Evolutionary conservation across 345 rosid species (phyloP).

Genomic region (Euphorbia tirucalli): DNA sequence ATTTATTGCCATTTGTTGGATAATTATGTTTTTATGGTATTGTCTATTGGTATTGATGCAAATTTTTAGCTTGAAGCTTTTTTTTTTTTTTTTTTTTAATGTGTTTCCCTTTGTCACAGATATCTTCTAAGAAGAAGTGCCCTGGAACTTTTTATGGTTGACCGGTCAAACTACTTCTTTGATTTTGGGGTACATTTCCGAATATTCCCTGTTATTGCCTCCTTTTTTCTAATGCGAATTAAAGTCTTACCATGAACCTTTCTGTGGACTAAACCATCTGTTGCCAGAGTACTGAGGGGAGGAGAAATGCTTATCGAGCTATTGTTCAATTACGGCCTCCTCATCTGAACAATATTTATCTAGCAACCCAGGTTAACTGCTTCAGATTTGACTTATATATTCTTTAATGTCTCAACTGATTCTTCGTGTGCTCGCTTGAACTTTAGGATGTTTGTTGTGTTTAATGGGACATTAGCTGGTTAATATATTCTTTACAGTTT

Average conservation of each 20-base stretch:
- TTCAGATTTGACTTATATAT: slow-evolving; percentile 4
- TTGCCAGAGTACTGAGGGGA: slow-evolving; percentile 70
- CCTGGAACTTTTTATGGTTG: slow-evolving; percentile 94
- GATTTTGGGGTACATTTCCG: slow-evolving; percentile 77
- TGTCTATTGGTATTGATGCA: not conserved
- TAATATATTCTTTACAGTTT: not conserved
- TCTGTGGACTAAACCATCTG: slow-evolving; percentile 7
- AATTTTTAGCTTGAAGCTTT: slow-evolving; percentile 4
- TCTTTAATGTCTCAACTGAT: not conserved
- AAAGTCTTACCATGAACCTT: not conserved
- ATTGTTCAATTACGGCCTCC: slow-evolving; percentile 87
- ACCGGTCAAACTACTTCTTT: slow-evolving; percentile 94
- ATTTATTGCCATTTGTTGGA: not conserved
- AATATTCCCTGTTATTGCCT: slow-evolving; percentile 7
- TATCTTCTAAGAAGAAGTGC: slow-evolving; percentile 96
- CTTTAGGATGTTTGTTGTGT: not conserved
- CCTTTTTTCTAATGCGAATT: not conserved
- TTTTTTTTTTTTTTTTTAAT: not conserved
- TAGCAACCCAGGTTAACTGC: slow-evolving; percentile 86
- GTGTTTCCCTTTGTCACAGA: slow-evolving; percentile 35
- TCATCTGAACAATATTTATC: slow-evolving; percentile 83
- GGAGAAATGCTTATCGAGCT: slow-evolving; percentile 90
- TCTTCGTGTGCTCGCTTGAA: not conserved
- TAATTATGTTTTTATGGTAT: not conserved
- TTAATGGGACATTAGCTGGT: not conserved